Base-by-base conservation (phyloP, 108 stramenopile species). In the Skeletonema tropicum region DNA sequence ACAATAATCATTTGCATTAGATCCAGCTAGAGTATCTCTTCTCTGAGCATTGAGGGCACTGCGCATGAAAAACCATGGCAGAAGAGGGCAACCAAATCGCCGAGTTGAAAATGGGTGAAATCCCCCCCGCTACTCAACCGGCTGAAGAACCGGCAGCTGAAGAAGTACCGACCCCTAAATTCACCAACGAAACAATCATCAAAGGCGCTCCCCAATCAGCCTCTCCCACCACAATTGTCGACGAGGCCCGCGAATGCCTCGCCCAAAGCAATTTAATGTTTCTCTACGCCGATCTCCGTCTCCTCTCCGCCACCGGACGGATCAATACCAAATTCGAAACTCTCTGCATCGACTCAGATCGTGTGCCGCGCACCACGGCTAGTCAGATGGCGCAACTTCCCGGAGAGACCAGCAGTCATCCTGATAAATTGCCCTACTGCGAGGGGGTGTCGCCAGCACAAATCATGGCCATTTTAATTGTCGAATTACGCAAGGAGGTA, bases 391-490 rank as follows among this genome's bases (percentile, higher is more conserved):
- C 84, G 1, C 48, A 78, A 21, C 62, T 79, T 12, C 64, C 39
- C 2, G 46, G 33, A 25, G 29, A 67, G 11, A 64, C 7, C 6
- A 19, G 13, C 6, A 49, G 48, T 63, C 35, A 35, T 35, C 35
- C 35, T 8, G 35, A 35, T 35, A 6, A 8, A 8, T 8, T 8
- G 35, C 35, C 35, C 6, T 35, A 35, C 19, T 58, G 57, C 30
- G 69, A 72, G 42, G 85, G 88, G 26, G 71, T 89, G 1, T 75
- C 84, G 2, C 86, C 89, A 5, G 79, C 64, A 2, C 85, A 87
- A 35, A 85, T 92, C 55, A 92, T 89, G 88, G 90, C 90, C 3
- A 80, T 87, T 36, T 59, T 92, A 14, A 73, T 92, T 45, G 76
- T 92, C 31, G 90, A 92, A 80, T 75, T 89, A 13, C 61, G 80